These are phyloP conservation scores for Penicillium glabrum DNA, from an alignment of 2,329 filamentous ascomycete species.

Conservation along the genomic window DNA sequence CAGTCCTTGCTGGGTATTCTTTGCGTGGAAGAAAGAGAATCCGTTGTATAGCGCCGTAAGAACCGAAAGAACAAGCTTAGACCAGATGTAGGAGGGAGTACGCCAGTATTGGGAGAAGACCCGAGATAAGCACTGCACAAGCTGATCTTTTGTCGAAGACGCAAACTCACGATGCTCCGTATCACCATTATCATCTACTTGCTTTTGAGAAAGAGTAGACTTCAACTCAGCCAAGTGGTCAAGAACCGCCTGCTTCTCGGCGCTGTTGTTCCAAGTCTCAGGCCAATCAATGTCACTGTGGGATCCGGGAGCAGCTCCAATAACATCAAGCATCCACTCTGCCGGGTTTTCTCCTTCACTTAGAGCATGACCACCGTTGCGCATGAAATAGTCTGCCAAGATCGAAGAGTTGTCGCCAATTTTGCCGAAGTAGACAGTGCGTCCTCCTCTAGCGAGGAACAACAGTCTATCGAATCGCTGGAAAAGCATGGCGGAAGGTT, in stretches of 20 bases:
- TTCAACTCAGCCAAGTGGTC: slow-evolving; percentile 57
- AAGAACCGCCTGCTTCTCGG: slow-evolving; percentile 58
- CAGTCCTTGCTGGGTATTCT: slow-evolving; percentile 73
- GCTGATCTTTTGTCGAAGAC: slow-evolving; percentile 68
- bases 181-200: slow-evolving; percentile 46
- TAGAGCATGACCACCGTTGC: slow-evolving; percentile 62
- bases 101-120: slow-evolving; percentile 94
- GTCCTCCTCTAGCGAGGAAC: slow-evolving; percentile 64
- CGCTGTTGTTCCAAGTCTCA: slow-evolving; percentile 59
- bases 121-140: slow-evolving; percentile 66
- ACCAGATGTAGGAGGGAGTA: slow-evolving; percentile 84
- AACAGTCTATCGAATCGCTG: slow-evolving; percentile 72
- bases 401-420: slow-evolving; percentile 61
- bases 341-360: slow-evolving; percentile 67
- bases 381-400: slow-evolving; percentile 64
- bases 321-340: slow-evolving; percentile 68
- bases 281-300: slow-evolving; percentile 66
- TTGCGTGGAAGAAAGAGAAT: slow-evolving; percentile 75
- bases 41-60: slow-evolving; percentile 74
- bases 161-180: slow-evolving; percentile 75
- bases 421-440: slow-evolving; percentile 68
- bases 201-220: slow-evolving; percentile 40
- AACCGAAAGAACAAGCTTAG: slow-evolving; percentile 69
- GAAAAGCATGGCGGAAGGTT: slow-evolving; percentile 91
- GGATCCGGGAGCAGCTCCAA: slow-evolving; percentile 64